A percentile compares a stretch with the other conserved stretches of the same genome.
Evolutionary conservation across 2,329 filamentous ascomycete genomes (phyloP).

Genomic region (Bipolaris zeicola): DNA sequence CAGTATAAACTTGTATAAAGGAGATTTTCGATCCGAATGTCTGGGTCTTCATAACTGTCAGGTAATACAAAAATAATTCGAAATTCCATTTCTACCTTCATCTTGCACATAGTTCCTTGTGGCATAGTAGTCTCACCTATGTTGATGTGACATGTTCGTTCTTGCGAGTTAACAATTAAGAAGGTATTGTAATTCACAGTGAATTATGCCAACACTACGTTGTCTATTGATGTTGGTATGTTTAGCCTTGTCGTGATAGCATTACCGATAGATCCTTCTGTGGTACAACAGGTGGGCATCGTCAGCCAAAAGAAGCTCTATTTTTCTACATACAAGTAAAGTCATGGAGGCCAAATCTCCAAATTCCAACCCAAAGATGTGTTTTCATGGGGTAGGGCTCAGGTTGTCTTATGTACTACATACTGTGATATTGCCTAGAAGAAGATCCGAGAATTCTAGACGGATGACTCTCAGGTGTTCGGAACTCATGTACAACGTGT

Average conservation of each 20-base stretch:
- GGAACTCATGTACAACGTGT: too few relatives aligned
- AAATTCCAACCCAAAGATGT: too few relatives aligned
- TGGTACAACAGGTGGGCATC: constrained; percentile 14
- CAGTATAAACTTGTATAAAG: constrained; percentile 10
- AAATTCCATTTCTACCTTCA: constrained; percentile 7
- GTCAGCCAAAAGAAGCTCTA: constrained; percentile 15
- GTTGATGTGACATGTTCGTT: constrained; percentile 28
- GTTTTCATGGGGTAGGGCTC: too few relatives aligned
- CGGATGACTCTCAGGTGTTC: too few relatives aligned
- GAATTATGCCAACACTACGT: constrained; percentile 4
- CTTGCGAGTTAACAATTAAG: constrained; percentile 20
- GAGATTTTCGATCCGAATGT: constrained; percentile 5
- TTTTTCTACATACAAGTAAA: neutral
- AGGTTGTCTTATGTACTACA: too few relatives aligned
- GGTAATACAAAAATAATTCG: constrained; percentile 8
- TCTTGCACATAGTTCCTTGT: constrained; percentile 49
- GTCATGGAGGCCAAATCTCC: too few relatives aligned
- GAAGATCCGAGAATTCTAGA: too few relatives aligned
- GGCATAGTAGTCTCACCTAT: constrained; percentile 39
- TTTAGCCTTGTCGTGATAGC: constrained; percentile 4
- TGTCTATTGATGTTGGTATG: constrained; percentile 11
- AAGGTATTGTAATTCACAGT: constrained; percentile 17
- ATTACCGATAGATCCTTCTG: constrained; percentile 7
- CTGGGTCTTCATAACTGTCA: constrained; percentile 3
- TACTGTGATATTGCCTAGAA: too few relatives aligned